These are phyloP conservation scores for Gymnopus androsaceus DNA, from an alignment of 1,284 basidiomycete species.

Conservation along the genomic window DNA sequence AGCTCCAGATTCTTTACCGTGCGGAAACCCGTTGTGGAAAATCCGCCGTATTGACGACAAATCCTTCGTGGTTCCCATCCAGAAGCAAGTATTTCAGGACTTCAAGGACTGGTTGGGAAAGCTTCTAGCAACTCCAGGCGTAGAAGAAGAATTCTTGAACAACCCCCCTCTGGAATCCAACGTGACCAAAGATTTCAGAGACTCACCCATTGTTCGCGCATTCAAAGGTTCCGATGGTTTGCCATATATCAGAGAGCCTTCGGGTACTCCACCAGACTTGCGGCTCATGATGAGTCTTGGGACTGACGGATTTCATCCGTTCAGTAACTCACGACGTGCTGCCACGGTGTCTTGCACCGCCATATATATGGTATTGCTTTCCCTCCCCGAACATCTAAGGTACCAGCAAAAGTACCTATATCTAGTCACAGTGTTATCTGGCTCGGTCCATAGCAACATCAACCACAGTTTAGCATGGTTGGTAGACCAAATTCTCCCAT, in stretches of 20 bases:
- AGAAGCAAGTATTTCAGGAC: conserved; percentile 1
- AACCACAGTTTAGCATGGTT: not conserved
- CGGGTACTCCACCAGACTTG: not conserved
- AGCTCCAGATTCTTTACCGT: not conserved
- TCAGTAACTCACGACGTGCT: not conserved
- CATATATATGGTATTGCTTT: not conserved
- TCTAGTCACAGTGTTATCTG: not conserved
- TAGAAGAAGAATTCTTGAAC: not conserved
- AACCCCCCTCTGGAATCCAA: not conserved
- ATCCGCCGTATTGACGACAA: not conserved
- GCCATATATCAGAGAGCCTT: not conserved
- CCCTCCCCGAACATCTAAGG: not conserved
- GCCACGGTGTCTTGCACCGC: not conserved
- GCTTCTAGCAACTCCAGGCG: not conserved
- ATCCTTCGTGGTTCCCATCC: not conserved
- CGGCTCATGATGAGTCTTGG: conserved; percentile 2
- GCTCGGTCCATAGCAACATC: not conserved
- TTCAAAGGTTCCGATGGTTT: not conserved
- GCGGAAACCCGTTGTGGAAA: not conserved
- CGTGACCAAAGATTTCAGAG: not conserved
- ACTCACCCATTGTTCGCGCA: not conserved
- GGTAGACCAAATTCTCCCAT: not conserved
- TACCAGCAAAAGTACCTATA: not conserved
- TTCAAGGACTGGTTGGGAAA: not conserved
- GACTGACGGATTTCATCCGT: not conserved